phyloP scores from a whole-genome alignment of 257 asterid genomes.

The Paulownia fortunei region DNA sequence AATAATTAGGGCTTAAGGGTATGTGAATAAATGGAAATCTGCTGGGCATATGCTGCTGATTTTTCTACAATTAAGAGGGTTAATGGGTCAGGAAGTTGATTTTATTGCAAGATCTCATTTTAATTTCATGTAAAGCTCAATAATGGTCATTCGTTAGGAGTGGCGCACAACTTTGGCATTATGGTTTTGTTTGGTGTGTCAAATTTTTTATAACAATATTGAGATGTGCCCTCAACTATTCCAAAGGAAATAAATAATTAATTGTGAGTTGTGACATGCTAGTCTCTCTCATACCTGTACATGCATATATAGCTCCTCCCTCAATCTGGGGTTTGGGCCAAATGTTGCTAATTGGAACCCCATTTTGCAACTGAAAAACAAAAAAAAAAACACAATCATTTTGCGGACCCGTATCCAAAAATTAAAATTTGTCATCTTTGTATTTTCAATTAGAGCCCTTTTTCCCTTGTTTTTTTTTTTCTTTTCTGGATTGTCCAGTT shows the following conservation, averaged over 20 bases:
- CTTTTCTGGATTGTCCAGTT: too few relatives aligned
- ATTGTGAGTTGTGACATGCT: neutral
- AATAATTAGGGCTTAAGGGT: neutral
- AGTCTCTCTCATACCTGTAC: neutral
- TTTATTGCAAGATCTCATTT: too few relatives aligned
- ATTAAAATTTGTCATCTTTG: too few relatives aligned
- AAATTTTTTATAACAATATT: neutral
- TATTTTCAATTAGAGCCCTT: too few relatives aligned
- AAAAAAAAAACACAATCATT: neutral
- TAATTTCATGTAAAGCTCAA: slow-evolving; percentile 2
- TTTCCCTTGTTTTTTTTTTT: too few relatives aligned
- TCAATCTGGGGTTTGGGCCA: neutral
- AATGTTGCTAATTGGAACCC: neutral
- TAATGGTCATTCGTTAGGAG: slow-evolving; percentile 20
- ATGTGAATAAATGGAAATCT: slow-evolving; percentile 13
- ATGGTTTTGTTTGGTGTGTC: slow-evolving; percentile 9
- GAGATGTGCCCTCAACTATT: slow-evolving; percentile 31
- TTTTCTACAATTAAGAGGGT: slow-evolving; percentile 11
- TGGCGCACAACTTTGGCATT: slow-evolving; percentile 36
- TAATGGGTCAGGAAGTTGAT: too few relatives aligned
- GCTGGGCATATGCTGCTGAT: neutral
- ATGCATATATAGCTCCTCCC: neutral
- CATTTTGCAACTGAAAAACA: neutral
- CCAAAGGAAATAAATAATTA: neutral
- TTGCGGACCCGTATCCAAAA: too few relatives aligned